A percentile compares a stretch with the other conserved stretches of the same genome.
phyloP scores from a whole-genome alignment of 768 basidiomycete species.

The Pleurotus sapidus region DNA sequence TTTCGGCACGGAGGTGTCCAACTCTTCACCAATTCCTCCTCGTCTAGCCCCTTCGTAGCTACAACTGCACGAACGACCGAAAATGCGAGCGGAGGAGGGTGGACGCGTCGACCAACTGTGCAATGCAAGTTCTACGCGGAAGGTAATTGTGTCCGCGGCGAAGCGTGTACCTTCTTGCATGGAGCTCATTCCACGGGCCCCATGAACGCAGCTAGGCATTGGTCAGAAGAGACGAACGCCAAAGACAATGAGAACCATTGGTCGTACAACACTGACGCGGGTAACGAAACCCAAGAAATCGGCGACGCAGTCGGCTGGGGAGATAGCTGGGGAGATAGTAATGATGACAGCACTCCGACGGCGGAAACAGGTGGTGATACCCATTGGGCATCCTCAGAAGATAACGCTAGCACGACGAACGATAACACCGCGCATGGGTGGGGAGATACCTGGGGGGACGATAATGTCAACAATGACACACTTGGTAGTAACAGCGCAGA shows the following conservation, averaged over 20 bases:
- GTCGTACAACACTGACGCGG: not conserved
- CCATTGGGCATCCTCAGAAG: slow-evolving; percentile 12
- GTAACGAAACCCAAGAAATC: too few species aligned
- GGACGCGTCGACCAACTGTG: not conserved
- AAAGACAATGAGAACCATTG: not conserved
- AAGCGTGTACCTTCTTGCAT: slow-evolving; percentile 7
- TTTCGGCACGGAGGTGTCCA: slow-evolving; percentile 30
- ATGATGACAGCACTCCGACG: not conserved
- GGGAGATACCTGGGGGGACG: not conserved
- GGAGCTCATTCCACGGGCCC: not conserved
- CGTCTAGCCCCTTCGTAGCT: slow-evolving; percentile 14
- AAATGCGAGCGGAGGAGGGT: not conserved
- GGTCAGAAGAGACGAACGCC: slow-evolving; percentile 2
- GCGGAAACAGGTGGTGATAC: slow-evolving; percentile 9
- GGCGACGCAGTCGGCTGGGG: not conserved
- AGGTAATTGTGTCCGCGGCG: slow-evolving; percentile 7
- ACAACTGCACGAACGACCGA: slow-evolving; percentile 1
- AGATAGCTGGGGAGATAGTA: not conserved
- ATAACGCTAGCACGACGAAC: not conserved
- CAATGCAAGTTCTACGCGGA: slow-evolving; percentile 9
- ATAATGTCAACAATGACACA: too few species aligned
- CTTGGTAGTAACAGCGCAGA: too few species aligned
- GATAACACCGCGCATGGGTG: not conserved
- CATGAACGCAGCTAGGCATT: not conserved
- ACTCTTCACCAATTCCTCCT: slow-evolving; percentile 29